Evolutionary conservation across 768 basidiomycete species (phyloP).

Genomic region (Lentinula lateritia): DNA sequence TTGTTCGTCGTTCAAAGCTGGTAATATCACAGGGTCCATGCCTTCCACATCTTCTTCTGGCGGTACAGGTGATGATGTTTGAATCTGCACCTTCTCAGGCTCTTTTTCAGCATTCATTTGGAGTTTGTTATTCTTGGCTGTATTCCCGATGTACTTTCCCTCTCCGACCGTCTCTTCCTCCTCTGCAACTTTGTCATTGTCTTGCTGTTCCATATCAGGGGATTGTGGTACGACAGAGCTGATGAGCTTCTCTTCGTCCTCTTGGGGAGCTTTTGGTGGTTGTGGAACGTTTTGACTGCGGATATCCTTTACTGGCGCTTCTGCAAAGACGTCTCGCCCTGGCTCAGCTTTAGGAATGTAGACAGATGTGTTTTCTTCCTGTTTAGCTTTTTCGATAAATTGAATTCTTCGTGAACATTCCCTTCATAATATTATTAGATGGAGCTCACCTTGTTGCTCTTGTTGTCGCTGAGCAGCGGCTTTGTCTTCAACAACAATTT

Average conservation of each 20-base stretch:
- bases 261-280: slow-evolving; percentile 10
- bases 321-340: slow-evolving; percentile 69
- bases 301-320: slow-evolving; percentile 36
- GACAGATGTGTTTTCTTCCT: slow-evolving; percentile 28
- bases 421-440: neutral
- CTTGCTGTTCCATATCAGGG: neutral
- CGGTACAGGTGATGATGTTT: neutral
- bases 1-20: neutral
- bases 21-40: neutral
- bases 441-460: slow-evolving; percentile 4
- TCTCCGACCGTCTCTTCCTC: slow-evolving; percentile 5
- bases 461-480: slow-evolving; percentile 10
- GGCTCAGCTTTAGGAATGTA: slow-evolving; percentile 60
- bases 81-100: neutral
- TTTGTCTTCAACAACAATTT: slow-evolving; percentile 48
- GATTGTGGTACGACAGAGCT: slow-evolving; percentile 22
- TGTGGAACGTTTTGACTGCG: slow-evolving; percentile 34
- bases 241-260: slow-evolving; percentile 29
- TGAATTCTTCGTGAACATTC: no score
- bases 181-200: slow-evolving; percentile 1
- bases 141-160: neutral
- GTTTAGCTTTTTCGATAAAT: neutral
- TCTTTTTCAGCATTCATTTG: slow-evolving; percentile 2
- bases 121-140: neutral
- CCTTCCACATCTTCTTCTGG: neutral